Evolutionary conservation across 2,329 filamentous ascomycete genomes (phyloP), one percentile per base, ranked within the genome.

Genomic region (Aspergillus fumigatus): DNA sequence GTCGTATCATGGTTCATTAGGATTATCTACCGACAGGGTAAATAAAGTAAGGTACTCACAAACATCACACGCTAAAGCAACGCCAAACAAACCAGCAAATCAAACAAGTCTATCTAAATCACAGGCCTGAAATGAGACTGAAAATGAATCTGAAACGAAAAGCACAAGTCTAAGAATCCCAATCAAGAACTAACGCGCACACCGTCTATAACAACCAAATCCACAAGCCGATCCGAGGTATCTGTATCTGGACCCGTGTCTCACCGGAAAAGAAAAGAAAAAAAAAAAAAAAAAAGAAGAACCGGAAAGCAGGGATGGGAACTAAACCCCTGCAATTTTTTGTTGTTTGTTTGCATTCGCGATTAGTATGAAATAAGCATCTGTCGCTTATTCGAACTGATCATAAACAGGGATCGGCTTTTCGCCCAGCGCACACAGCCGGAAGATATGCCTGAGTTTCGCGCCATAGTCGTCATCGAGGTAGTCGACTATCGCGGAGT

Each of bases 401-500:
- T 71, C 67, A 51, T 70, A 70, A 38, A 77, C 76, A 4, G 79
- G 76, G 55, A 80, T 76, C 1, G 79, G 79, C 59, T 79, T 75
- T 66, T 81, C 79, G 21, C 73, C 77, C 68, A 81, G 72, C 9
- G 78, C 76, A 62, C 73, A 73, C 27, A 81, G 71, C n/a, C 79
- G 78, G 71, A 81, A 80, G 49, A 80, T 76, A 62, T 80, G 79
- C 48, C 79, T 71, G 41, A 77, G 71, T 64, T 79, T 75, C 2
- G 75, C 75, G 48, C 73, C 73, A 45, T 74, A 72, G 48, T 80
- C 79, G 35, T 78, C 76, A 53, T 75, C 73, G 43, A 76, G 62
- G 59, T 80, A 80, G 62, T 81, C 79, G 4, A 81, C 77, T 45
- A 80, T 79, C 26, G 78, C 79, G 2, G 79, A 79, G 63, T 81